phyloP scores from a whole-genome alignment of 306 rosid genomes.

The Casuarina cunninghamiana region DNA sequence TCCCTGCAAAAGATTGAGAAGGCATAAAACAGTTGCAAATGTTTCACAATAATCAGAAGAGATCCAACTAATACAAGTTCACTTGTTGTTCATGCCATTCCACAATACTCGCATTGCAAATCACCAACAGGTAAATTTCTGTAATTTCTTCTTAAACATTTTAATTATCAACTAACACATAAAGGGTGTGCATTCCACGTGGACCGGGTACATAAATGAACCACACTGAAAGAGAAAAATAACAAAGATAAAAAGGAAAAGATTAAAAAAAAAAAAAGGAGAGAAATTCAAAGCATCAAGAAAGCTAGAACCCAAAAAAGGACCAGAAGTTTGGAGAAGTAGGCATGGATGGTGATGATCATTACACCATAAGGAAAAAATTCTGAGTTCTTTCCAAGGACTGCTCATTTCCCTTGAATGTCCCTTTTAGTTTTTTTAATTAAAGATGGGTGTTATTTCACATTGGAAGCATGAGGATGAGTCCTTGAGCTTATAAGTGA shows the following conservation, averaged over 20 bases:
- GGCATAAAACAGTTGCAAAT: conserved; percentile 9
- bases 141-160: not conserved
- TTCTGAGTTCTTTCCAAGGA: not conserved
- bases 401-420: not conserved
- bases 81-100: no score
- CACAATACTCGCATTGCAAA: not conserved
- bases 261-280: not conserved
- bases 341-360: not conserved
- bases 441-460: no score
- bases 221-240: not conserved
- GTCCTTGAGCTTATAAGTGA: no score
- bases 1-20: conserved; percentile 40
- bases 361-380: not conserved
- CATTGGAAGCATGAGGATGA: no score
- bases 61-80: no score
- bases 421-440: not conserved
- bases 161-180: not conserved
- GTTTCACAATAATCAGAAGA: conserved; percentile 18
- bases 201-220: not conserved
- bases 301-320: not conserved
- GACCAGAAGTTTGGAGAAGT: not conserved
- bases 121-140: not conserved
- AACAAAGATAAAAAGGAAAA: not conserved
- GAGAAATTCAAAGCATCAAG: not conserved
- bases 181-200: not conserved